Evolutionary conservation across 116 monocot species (phyloP), one percentile per base, ranked within the genome.

Genomic region (Zostera marina): DNA sequence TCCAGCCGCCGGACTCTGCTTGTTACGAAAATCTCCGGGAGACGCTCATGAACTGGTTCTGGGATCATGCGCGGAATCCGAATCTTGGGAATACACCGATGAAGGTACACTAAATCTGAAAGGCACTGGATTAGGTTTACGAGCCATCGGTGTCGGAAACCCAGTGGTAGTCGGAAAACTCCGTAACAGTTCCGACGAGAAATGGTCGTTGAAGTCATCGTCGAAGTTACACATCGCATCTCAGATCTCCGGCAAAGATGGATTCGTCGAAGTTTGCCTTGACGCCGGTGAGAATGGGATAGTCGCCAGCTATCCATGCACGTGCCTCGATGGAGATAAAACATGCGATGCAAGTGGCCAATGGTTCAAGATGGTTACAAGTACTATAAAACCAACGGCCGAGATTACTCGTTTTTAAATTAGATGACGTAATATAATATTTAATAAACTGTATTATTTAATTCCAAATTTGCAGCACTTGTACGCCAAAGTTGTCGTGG

Each of bases 281-380:
- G 92, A 87, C 53, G 78, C 81, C 7, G 74, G 22, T 11, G n/a
- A 56, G 13, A 67, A 83, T 47, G 70, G 52, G 13, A 62, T 41
- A 11, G 39, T 84, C 0, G 68, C 87, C 9, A 81, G 81, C 8
- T 84, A 72, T 46, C 11, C 58, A 7, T 93, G 92, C 75, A 71
- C 54, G 43, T 93, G 92, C 58, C 59, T 92, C 53, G 70, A 57
- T 42, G 23, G 58, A 2, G 57, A 75, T 15, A 22, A 47, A 19
- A 20, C 38, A 0, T 92, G 92, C 24, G 74, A 87, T 14, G 71
- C 87, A 1, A 70, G 78, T 42, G 75, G 72, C 32, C 92, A 92
- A 60, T 92, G 92, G 92, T 92, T 92, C 63, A 83, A 78, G 74
- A 60, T 92, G 15, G 62, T 87, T 2, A 70, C 23, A 19, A 87